Evolutionary conservation across 1,284 basidiomycete species (phyloP).

Genomic region (Blastosporella zonata): DNA sequence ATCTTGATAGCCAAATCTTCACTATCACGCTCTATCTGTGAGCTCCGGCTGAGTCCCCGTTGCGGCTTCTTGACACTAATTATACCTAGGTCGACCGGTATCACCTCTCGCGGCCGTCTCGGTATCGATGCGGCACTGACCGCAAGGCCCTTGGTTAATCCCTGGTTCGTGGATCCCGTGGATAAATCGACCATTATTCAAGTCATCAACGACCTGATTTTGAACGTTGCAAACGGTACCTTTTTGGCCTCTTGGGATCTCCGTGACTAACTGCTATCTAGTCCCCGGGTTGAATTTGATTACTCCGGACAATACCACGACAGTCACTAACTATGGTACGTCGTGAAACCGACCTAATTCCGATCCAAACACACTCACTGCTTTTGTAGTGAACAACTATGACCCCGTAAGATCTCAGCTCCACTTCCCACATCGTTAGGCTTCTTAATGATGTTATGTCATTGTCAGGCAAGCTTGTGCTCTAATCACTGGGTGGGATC

Average conservation of each 20-base stretch:
- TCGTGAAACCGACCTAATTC: neutral
- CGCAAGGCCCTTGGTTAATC: constrained; percentile 45
- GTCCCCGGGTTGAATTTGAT: constrained; percentile 52
- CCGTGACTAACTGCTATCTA: constrained; percentile 18
- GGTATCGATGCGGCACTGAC: constrained; percentile 54
- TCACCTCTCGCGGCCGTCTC: constrained; percentile 60
- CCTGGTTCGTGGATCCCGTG: constrained; percentile 56
- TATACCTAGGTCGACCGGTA: constrained; percentile 44
- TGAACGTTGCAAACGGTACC: constrained; percentile 39
- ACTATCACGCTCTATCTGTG: constrained; percentile 62
- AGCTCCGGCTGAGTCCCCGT: constrained; percentile 52
- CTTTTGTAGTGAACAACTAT: constrained; percentile 43
- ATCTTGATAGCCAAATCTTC: constrained; percentile 47
- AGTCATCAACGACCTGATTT: constrained; percentile 48
- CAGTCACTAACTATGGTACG: constrained; percentile 48
- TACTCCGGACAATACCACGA: constrained; percentile 56
- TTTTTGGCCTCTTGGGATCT: neutral
- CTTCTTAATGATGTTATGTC: constrained; percentile 37
- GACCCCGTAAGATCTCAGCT: constrained; percentile 43
- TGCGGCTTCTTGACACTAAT: constrained; percentile 4
- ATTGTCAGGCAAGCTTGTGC: constrained; percentile 37
- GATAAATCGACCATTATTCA: constrained; percentile 51
- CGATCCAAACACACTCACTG: constrained; percentile 3
- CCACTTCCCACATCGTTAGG: constrained; percentile 61
- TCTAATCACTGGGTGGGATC: constrained; percentile 67